A percentile compares a stretch with the other conserved stretches of the same genome.
phyloP scores from a whole-genome alignment of 1,139 yeast genomes.

The Kodamaea arcana region DNA sequence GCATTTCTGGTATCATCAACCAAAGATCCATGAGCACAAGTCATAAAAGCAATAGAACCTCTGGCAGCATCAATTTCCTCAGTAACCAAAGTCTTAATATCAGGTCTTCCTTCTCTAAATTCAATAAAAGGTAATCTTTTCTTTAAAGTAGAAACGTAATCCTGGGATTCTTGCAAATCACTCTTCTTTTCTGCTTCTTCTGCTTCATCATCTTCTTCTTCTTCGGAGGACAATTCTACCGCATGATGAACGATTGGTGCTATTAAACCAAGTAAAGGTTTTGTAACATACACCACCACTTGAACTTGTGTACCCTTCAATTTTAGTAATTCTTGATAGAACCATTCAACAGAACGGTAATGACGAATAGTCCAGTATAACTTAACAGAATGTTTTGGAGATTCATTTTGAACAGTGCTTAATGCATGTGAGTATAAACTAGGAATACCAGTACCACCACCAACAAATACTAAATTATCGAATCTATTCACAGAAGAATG shows the following conservation, averaged over 20 bases:
- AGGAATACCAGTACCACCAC: conserved; percentile 77
- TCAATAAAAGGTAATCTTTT: conserved; percentile 31
- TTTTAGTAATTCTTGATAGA: conserved; percentile 21
- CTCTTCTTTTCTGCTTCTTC: conserved; percentile 14
- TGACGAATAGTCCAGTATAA: conserved; percentile 49
- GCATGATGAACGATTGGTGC: conserved; percentile 12
- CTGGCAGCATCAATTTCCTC: conserved; percentile 31
- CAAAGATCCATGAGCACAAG: conserved; percentile 42
- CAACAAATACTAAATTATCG: conserved; percentile 51
- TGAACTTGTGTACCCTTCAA: conserved; percentile 29
- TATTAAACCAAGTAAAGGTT: conserved; percentile 18
- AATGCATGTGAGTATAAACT: conserved; percentile 35
- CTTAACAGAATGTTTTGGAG: conserved; percentile 20
- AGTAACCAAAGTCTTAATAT: conserved; percentile 31
- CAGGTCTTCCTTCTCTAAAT: conserved; percentile 46
- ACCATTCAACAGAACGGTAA: conserved; percentile 31
- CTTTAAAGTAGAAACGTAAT: conserved; percentile 14
- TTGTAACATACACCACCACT: conserved; percentile 34
- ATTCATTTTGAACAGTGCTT: conserved; percentile 17
- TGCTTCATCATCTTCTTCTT: conserved; percentile 10
- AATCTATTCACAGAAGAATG: conserved; percentile 39
- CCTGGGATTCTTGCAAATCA: conserved; percentile 11
- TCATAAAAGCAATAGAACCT: conserved; percentile 34
- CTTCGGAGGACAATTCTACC: conserved; percentile 10
- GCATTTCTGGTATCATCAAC: conserved; percentile 37